Conservation (phyloP, 257 asterid genomes). For the Solanum chiquidenum region DNA sequence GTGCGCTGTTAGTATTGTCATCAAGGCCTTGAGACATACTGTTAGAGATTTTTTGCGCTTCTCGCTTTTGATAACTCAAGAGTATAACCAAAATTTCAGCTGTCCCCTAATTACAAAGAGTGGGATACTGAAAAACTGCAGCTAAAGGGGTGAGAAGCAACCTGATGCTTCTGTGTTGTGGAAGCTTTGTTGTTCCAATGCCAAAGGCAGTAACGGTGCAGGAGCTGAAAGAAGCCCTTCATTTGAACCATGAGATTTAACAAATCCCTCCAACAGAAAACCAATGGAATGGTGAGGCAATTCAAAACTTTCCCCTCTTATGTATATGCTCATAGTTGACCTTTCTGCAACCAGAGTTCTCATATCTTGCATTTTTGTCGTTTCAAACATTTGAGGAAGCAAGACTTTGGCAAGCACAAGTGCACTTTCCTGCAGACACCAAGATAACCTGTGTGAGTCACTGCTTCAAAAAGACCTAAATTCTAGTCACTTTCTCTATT, state of each 20-base stretch:
- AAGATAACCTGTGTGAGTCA: not conserved
- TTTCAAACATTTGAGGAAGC: slow-evolving; percentile 75
- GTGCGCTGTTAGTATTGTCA: not conserved
- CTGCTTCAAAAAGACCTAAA: not conserved
- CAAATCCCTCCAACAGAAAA: slow-evolving; percentile 78
- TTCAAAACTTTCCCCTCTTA: slow-evolving; percentile 77
- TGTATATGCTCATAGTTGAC: slow-evolving; percentile 51
- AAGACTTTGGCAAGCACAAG: slow-evolving; percentile 63
- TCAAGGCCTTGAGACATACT: not conserved
- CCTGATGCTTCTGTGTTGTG: slow-evolving; percentile 48
- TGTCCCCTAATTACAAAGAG: not conserved
- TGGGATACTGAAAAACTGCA: not conserved
- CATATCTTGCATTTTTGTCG: slow-evolving; percentile 68
- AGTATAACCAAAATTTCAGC: not conserved
- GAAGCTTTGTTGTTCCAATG: slow-evolving; percentile 46
- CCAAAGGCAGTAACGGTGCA: slow-evolving; percentile 41
- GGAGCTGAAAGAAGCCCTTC: slow-evolving; percentile 66
- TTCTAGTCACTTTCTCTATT: not conserved
- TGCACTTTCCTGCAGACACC: slow-evolving; percentile 66
- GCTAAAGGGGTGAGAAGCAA: not conserved
- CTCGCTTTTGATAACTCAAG: not conserved
- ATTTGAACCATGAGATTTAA: slow-evolving; percentile 47
- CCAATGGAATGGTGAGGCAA: slow-evolving; percentile 67
- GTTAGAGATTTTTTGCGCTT: not conserved
- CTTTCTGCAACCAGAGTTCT: slow-evolving; percentile 67